Conservation (phyloP, 805 yeast genomes). For the Lipomyces chichibuensis region DNA sequence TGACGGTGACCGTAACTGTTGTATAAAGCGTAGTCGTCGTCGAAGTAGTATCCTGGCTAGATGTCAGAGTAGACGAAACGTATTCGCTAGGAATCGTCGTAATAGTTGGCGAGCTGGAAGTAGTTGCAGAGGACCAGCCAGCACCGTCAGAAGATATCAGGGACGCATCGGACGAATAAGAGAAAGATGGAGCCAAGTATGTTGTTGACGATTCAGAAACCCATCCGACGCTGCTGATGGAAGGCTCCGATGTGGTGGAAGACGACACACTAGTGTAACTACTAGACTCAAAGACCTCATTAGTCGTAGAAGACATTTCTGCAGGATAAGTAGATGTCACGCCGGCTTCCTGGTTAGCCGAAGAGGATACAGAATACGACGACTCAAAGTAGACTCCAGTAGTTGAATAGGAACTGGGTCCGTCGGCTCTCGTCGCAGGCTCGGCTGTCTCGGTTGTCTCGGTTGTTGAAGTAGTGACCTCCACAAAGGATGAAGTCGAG, state of each 20-base stretch:
- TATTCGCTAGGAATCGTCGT: conserved; percentile 19
- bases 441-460: background rate
- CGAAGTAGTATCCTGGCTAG: conserved; percentile 4
- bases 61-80: conserved; percentile 8
- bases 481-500: background rate
- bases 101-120: conserved; percentile 20
- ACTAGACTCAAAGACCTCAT: background rate
- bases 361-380: conserved; percentile 39
- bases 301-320: conserved; percentile 30
- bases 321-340: conserved; percentile 36
- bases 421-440: background rate
- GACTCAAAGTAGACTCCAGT: background rate
- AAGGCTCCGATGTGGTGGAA: background rate
- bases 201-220: conserved; percentile 4
- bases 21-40: conserved; percentile 12
- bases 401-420: background rate
- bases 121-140: conserved; percentile 6
- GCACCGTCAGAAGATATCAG: background rate
- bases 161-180: conserved; percentile 14
- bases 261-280: background rate
- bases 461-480: conserved; percentile 2
- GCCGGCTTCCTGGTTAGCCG: conserved; percentile 31
- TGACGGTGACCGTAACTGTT: conserved; percentile 15
- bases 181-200: conserved; percentile 7
- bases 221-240: background rate